Evolutionary conservation across 108 stramenopile genomes (phyloP).

Genomic region (Nitzschia inconspicua): DNA sequence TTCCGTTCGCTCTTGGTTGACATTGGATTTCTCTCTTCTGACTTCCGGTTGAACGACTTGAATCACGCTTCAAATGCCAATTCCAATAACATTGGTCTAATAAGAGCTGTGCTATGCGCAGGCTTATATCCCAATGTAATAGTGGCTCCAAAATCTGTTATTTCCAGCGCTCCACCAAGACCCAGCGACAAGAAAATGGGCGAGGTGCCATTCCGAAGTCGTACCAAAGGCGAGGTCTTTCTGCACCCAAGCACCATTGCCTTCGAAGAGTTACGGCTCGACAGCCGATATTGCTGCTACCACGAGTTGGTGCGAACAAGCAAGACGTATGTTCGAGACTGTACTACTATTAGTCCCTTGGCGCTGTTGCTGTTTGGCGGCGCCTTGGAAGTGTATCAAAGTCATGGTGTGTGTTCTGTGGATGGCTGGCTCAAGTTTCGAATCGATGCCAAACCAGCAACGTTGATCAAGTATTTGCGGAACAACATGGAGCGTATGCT

Average conservation of each 20-base stretch:
- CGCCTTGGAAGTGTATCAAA: constrained; percentile 50
- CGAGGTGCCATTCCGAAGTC: constrained; percentile 51
- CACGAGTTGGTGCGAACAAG: constrained; percentile 78
- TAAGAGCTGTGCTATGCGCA: constrained; percentile 82
- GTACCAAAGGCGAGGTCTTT: constrained; percentile 56
- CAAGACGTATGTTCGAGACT: constrained; percentile 70
- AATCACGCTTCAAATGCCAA: constrained; percentile 32
- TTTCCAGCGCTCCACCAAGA: neutral
- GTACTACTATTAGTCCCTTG: constrained; percentile 54
- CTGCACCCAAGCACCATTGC: constrained; percentile 70
- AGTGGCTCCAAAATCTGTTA: constrained; percentile 57
- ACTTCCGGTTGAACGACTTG: constrained; percentile 21
- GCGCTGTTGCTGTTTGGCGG: constrained; percentile 76
- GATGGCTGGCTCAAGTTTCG: constrained; percentile 72
- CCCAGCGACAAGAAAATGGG: constrained; percentile 47
- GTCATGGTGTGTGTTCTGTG: constrained; percentile 52
- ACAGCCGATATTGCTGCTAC: constrained; percentile 67
- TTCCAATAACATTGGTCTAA: constrained; percentile 50
- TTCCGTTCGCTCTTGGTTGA: constrained; percentile 53
- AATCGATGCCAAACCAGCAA: constrained; percentile 56
- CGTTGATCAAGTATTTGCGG: constrained; percentile 66
- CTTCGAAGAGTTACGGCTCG: constrained; percentile 46
- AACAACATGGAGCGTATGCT: constrained; percentile 55
- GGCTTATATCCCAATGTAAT: constrained; percentile 88
- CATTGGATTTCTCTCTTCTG: constrained; percentile 53